Conservation (phyloP, 768 basidiomycete species). For the Tylopilus subfusipes region DNA sequence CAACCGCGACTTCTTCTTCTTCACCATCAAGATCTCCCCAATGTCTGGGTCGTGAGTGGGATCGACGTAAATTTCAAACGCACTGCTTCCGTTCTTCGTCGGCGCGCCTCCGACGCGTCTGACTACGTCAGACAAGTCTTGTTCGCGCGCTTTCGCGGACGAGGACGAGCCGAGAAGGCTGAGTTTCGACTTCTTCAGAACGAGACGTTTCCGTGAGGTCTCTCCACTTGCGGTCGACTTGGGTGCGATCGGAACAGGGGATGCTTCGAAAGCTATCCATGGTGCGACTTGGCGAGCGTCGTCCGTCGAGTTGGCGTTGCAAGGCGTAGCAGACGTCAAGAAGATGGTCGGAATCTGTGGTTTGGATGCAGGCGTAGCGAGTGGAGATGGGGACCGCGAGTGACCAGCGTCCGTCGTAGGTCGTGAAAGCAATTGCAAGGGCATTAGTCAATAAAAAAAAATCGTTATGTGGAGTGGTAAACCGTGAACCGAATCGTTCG, state of each 20-base stretch:
- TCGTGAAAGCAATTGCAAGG: constrained; percentile 32
- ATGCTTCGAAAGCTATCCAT: constrained; percentile 16
- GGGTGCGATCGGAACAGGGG: constrained; percentile 28
- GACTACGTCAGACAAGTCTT: constrained; percentile 60
- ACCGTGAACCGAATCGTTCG: constrained; percentile 18
- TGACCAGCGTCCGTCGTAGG: constrained; percentile 24
- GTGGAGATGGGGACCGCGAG: constrained; percentile 26
- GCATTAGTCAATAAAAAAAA: constrained; percentile 25
- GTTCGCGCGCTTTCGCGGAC: constrained; percentile 29
- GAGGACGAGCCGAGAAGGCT: constrained; percentile 37
- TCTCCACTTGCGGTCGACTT: constrained; percentile 17
- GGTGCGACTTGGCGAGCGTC: constrained; percentile 27
- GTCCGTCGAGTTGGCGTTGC: constrained; percentile 38
- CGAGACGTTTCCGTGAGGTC: constrained; percentile 46
- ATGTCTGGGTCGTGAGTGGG: constrained; percentile 60
- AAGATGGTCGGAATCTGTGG: constrained; percentile 58
- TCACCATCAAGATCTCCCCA: constrained; percentile 68
- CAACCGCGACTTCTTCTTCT: constrained; percentile 69
- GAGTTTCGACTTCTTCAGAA: constrained; percentile 73
- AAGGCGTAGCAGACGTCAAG: constrained; percentile 66
- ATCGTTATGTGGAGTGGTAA: constrained; percentile 25
- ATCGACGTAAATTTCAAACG: constrained; percentile 72
- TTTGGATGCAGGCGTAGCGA: constrained; percentile 28
- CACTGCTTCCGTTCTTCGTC: constrained; percentile 34
- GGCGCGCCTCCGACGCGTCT: constrained; percentile 42